Base-by-base conservation (phyloP, 2,329 filamentous ascomycete species). In the Cercospora sp. region DNA sequence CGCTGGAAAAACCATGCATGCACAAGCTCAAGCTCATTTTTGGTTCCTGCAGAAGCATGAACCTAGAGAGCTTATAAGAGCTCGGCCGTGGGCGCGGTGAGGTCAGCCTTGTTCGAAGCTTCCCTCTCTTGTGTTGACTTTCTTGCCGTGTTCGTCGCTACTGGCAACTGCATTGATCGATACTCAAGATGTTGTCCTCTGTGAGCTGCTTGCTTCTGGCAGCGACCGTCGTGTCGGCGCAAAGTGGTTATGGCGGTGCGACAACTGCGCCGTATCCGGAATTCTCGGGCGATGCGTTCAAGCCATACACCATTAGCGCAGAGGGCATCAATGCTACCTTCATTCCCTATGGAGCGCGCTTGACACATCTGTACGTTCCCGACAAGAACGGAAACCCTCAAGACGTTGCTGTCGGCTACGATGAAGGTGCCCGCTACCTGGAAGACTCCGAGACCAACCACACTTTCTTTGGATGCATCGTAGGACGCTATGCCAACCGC, bases 391-490 rank as follows among this genome's bases (percentile, higher is more conserved):
- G 83, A 65, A 78, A 79, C 3, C 68, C 76, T 13, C 84, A 85
- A 73, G 84, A 86, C 73, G 79, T 86, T 33, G 79, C 81, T 16
- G 78, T 85, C 7, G 84, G 84, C 48, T 86, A 84, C 64, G 84
- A 86, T 71, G 80, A 68, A 82, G 85, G 72, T 12, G 64, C 57
- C 7, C 67, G 72, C 16, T 76, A 76, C 59, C 69, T 83, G 59
- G 75, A 77, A 28, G 83, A 85, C 69, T 80, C 79, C 8, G 73
- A 81, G 68, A 83, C 81, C 33, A 81, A 81, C 59, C 74, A 83
- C 72, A 84, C 88, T 87, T 61, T 90, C 93, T 82, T 89, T 91
- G 72, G 91, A 18, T 75, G 83, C 2, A 90, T 67, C 83, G 88
- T 73, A 13, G 84, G 84, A 65, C 81, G 84, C 59, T 86, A 86